Evolutionary conservation across 257 asterid genomes (phyloP).

Genomic region (Anisodus tanguticus): DNA sequence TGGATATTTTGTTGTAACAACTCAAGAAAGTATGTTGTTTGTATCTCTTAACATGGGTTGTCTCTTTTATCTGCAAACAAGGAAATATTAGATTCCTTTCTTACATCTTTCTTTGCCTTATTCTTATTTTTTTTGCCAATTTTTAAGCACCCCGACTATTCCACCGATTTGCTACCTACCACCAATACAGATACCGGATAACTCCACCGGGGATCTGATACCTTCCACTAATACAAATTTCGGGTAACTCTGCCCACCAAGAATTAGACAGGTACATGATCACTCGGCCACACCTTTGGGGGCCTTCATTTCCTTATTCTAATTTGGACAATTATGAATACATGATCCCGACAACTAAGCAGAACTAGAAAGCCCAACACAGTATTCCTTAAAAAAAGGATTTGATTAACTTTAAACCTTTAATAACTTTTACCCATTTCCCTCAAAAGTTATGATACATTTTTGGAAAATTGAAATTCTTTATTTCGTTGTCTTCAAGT

Average conservation of each 20-base stretch:
- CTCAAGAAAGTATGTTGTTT: no score
- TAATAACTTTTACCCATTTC: background rate
- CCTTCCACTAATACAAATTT: background rate
- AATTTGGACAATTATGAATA: slow-evolving; percentile 8
- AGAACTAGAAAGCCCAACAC: slow-evolving; percentile 10
- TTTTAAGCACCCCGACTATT: background rate
- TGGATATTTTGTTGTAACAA: no score
- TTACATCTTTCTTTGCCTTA: background rate
- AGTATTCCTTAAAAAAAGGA: background rate
- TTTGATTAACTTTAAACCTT: slow-evolving; percentile 2
- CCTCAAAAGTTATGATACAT: slow-evolving; percentile 12
- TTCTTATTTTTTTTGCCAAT: background rate
- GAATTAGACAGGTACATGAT: background rate
- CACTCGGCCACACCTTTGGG: background rate
- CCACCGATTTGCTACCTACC: background rate
- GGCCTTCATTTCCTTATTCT: background rate
- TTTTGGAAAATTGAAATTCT: background rate
- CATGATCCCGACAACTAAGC: background rate
- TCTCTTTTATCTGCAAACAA: background rate
- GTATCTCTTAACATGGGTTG: slow-evolving; percentile 11
- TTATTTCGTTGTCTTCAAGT: background rate
- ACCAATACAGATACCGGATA: background rate
- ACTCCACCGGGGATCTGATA: background rate
- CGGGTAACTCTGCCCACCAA: background rate
- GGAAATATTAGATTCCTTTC: slow-evolving; percentile 10